Evolutionary conservation across 176 grass and related monocot species (phyloP).

Genomic region (Aegilops sharonensis): DNA sequence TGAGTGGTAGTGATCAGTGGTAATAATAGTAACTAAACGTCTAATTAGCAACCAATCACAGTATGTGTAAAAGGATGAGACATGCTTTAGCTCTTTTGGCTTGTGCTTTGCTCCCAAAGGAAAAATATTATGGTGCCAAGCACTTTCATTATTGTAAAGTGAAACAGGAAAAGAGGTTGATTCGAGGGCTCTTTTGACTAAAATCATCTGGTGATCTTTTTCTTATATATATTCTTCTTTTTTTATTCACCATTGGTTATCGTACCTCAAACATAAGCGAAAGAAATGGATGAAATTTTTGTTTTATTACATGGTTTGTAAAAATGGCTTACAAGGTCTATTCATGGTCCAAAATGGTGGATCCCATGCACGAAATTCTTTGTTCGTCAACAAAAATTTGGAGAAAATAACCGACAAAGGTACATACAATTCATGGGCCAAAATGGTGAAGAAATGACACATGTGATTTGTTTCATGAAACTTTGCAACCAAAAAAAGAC

Average conservation of each 20-base stretch:
- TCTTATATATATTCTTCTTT: background rate
- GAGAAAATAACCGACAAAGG: background rate
- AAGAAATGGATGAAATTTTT: background rate
- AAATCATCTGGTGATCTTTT: background rate
- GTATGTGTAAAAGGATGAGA: background rate
- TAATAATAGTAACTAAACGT: too few relatives aligned
- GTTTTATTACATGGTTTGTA: background rate
- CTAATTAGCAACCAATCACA: background rate
- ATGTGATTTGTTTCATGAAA: background rate
- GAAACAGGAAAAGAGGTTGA: background rate
- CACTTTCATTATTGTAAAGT: background rate
- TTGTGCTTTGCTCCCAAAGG: background rate
- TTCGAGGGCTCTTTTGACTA: background rate
- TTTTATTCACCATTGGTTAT: background rate
- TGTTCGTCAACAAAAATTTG: background rate
- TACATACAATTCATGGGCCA: background rate
- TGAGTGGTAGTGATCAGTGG: too few relatives aligned
- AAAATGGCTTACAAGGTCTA: background rate
- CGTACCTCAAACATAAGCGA: background rate
- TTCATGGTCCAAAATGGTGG: background rate
- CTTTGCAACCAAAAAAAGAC: background rate
- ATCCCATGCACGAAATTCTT: background rate
- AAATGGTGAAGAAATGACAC: background rate
- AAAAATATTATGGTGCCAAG: background rate
- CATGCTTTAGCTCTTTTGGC: background rate